A percentile compares a stretch with the other conserved stretches of the same genome.
These are phyloP conservation scores for Globisporangium carolinianum DNA, from an alignment of 352 stramenopile species.

Conservation along the genomic window DNA sequence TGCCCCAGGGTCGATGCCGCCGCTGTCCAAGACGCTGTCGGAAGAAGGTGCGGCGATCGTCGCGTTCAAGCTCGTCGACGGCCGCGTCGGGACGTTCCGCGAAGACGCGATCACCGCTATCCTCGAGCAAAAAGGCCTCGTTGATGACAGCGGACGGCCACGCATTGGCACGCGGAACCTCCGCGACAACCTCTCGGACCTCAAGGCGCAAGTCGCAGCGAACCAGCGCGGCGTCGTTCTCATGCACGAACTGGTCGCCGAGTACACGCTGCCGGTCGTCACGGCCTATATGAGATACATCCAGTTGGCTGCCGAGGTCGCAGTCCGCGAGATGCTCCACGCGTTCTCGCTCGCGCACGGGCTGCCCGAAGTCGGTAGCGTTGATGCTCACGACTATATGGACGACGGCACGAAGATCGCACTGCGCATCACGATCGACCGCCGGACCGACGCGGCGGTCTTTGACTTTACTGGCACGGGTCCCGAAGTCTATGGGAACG, in stretches of 20 bases:
- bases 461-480: conserved; percentile 98
- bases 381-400: conserved; percentile 96
- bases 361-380: conserved; percentile 75
- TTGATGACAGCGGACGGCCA: conserved; percentile 72
- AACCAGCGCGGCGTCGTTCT: conserved; percentile 96
- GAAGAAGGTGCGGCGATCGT: conserved; percentile 99
- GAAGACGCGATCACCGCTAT: conserved; percentile 96
- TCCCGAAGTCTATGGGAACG: conserved; percentile 96
- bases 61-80: conserved; percentile 98
- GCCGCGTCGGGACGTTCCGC: conserved; percentile 91
- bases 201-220: conserved; percentile 96
- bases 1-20: conserved; percentile 93
- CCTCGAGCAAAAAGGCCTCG: conserved; percentile 86
- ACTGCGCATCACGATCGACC: conserved; percentile 95
- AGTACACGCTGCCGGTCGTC: conserved; percentile 94
- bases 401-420: conserved; percentile 98
- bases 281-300: conserved; percentile 99
- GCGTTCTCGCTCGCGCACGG: conserved; percentile 82
- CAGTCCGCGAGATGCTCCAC: conserved; percentile 95
- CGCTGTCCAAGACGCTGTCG: conserved; percentile 91
- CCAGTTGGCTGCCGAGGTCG: conserved; percentile 91
- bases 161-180: conserved; percentile 94
- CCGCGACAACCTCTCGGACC: conserved; percentile 96
- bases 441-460: conserved; percentile 77
- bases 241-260: conserved; percentile 91